Base-by-base conservation (phyloP, 2,329 filamentous ascomycete genomes). In the Penicillium brasilianum region DNA sequence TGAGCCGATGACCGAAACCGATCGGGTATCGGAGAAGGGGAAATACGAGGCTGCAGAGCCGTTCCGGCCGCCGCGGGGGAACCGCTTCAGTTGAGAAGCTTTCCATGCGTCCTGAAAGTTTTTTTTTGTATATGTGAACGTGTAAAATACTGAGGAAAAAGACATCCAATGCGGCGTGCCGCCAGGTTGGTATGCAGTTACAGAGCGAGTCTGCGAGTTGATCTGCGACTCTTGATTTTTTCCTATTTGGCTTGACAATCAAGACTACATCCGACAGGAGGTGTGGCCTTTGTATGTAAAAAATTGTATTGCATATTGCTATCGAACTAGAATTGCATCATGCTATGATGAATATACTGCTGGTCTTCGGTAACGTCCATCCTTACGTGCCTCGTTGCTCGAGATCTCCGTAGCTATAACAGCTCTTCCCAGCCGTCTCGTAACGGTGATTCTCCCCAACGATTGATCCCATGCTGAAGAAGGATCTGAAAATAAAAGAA, bases 11-110 rank as follows among this genome's bases (percentile, higher is more conserved):
- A 90, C 86, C 44, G 90, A 91, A 74, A 79, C 82, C 46, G 84
- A 92, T 73, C 82, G 85, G 65, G 82, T 90, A 28, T 71, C 81
- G 37, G 91, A 93, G 77, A 96, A 92, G 83, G 90, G 92, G 76
- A 97, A 96, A 80, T 98, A 96, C 77, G 93, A 98, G 80, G 89
- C 90, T 34, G 83, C 82, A 56, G 83, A 86, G 68, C 90, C 93
- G 58, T 98, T 89, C 78, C 82, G 86, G 69, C 90, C 89, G 78
- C 86, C 83, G 63, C 96, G 92, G 76, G 95, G 95, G 3, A 93
- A 98, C 80, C 85, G 95, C 36, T 96, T 99, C 72, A 83, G 81
- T 85, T 90, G 60, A 67, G 22, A 37, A 37, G 22, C n/a, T 36
- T 18, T 28, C 1, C 1, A 30, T 46, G 37, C 20, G 14, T 34